A percentile compares a stretch with the other conserved stretches of the same genome.
phyloP scores from a whole-genome alignment of 2,329 filamentous ascomycete genomes.

The Sporothrix curviconia region DNA sequence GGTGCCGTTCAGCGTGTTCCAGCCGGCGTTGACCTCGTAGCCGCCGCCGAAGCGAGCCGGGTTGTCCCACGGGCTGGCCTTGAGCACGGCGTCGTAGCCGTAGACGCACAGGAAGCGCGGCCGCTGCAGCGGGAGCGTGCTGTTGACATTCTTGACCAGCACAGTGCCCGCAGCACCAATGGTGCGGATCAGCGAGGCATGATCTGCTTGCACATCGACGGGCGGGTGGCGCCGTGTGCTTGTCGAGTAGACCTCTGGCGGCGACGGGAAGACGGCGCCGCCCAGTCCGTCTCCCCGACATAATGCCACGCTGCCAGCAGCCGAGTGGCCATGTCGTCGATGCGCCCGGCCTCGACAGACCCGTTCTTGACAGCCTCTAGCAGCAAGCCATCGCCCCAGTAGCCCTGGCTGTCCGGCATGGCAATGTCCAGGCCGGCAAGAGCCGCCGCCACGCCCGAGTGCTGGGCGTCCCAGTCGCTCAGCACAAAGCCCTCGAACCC shows the following conservation, averaged over 20 bases:
- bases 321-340: conserved; percentile 75
- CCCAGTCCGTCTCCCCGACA: conserved; percentile 33
- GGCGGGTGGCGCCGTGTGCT: conserved; percentile 54
- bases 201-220: conserved; percentile 49
- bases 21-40: conserved; percentile 38
- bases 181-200: conserved; percentile 42
- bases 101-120: conserved; percentile 51
- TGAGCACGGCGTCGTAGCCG: conserved; percentile 54
- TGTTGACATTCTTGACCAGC: conserved; percentile 56
- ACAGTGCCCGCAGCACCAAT: conserved; percentile 53
- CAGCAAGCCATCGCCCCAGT: conserved; percentile 57
- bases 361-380: conserved; percentile 72
- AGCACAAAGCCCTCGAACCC: conserved; percentile 64
- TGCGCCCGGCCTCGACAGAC: conserved; percentile 59
- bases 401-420: conserved; percentile 48
- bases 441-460: conserved; percentile 49
- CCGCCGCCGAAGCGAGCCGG: conserved; percentile 34
- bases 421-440: conserved; percentile 63
- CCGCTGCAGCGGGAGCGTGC: conserved; percentile 42
- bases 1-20: conserved; percentile 47
- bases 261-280: conserved; percentile 23
- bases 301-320: conserved; percentile 27
- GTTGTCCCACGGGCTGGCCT: conserved; percentile 40
- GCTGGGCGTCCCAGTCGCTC: conserved; percentile 63
- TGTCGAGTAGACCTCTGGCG: conserved; percentile 39